Evolutionary conservation across 2,329 filamentous ascomycete species (phyloP).

Genomic region (Xylaria sp.): DNA sequence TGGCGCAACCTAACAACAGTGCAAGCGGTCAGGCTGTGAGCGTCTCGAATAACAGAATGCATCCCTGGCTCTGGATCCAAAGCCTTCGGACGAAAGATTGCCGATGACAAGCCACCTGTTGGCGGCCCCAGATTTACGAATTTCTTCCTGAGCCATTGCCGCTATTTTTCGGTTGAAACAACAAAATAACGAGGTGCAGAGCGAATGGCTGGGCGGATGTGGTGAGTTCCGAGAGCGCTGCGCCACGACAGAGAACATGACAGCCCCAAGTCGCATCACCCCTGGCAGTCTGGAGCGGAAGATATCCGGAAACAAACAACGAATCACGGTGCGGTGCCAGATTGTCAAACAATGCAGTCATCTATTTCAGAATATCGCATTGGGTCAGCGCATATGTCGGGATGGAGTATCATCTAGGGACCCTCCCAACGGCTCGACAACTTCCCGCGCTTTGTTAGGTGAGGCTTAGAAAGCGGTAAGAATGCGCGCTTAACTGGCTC

Average conservation of each 20-base stretch:
- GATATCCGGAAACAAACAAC: conserved; percentile 23
- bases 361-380: conserved; percentile 29
- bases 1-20: conserved; percentile 4
- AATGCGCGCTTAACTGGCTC: conserved; percentile 17
- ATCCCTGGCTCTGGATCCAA: neutral
- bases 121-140: conserved; percentile 4
- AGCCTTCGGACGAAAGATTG: conserved; percentile 18
- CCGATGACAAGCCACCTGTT: conserved; percentile 26
- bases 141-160: neutral
- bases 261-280: neutral
- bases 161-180: conserved; percentile 6
- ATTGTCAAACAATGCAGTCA: conserved; percentile 14
- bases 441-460: conserved; percentile 29
- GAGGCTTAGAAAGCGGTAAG: conserved; percentile 24
- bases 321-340: conserved; percentile 10
- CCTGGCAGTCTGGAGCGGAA: conserved; percentile 11
- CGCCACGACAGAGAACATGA: conserved; percentile 19
- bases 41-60: neutral
- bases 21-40: neutral
- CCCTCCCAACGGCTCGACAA: conserved; percentile 18
- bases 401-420: neutral
- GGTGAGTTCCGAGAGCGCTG: conserved; percentile 26
- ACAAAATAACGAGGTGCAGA: neutral
- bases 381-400: neutral
- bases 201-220: conserved; percentile 26